Percentiles rank a stretch among this genome's conserved stretches.
phyloP scores from a whole-genome alignment of 1,284 basidiomycete genomes.

The Fistulinella staudtii region DNA sequence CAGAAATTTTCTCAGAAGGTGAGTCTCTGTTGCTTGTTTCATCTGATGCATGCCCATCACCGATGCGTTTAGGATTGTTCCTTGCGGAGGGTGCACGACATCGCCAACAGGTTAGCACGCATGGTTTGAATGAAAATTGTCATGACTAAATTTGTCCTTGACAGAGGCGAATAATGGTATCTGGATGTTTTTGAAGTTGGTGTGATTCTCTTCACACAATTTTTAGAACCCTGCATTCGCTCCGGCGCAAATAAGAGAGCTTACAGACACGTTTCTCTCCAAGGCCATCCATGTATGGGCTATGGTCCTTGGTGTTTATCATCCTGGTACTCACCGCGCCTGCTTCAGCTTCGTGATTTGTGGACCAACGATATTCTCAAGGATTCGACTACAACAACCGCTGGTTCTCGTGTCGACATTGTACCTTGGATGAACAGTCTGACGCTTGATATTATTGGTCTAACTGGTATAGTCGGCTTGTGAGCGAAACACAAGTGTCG shows the following conservation, averaged over 20 bases:
- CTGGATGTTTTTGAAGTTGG: too few relatives aligned
- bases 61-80: conserved; percentile 17
- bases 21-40: neutral
- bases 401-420: conserved; percentile 39
- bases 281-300: conserved; percentile 45
- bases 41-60: too few relatives aligned
- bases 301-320: too few relatives aligned
- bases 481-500: neutral
- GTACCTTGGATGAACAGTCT: conserved; percentile 51
- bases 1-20: conserved; percentile 31
- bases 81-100: conserved; percentile 19
- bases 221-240: neutral
- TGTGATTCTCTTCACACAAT: neutral
- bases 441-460: conserved; percentile 68
- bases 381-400: conserved; percentile 14
- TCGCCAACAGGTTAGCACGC: conserved; percentile 22
- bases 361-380: conserved; percentile 36
- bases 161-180: conserved; percentile 23
- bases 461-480: conserved; percentile 44
- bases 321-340: too few relatives aligned
- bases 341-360: conserved; percentile 43
- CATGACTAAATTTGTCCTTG: neutral
- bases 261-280: conserved; percentile 44
- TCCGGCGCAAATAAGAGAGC: neutral
- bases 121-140: neutral